Percentiles rank a stretch among this genome's conserved stretches.
phyloP scores from a whole-genome alignment of 495 filamentous ascomycete species.

The Talaromyces thailandensis region DNA sequence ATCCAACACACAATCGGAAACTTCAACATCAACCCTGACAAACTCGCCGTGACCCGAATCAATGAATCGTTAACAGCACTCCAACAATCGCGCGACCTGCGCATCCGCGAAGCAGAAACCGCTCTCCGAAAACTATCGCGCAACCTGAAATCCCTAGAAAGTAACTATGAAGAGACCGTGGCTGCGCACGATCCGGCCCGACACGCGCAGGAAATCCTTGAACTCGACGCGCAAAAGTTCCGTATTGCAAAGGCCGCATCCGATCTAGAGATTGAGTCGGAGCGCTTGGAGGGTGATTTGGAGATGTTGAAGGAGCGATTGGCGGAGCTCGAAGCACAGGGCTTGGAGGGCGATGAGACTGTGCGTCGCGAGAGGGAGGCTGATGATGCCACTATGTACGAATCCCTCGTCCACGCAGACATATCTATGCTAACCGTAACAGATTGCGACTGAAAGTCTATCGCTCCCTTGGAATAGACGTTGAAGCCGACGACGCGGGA shows the following conservation, averaged over 20 bases:
- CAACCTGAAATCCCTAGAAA: conserved; percentile 54
- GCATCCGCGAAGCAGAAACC: conserved; percentile 60
- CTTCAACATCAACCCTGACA: conserved; percentile 90
- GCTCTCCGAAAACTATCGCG: conserved; percentile 68
- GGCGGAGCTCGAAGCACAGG: conserved; percentile 78
- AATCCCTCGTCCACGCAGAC: not conserved
- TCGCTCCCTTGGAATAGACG: conserved; percentile 80
- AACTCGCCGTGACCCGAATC: conserved; percentile 75
- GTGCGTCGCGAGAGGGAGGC: conserved; percentile 51
- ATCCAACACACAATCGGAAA: conserved; percentile 84
- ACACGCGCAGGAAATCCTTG: conserved; percentile 73
- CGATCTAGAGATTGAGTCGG: conserved; percentile 86
- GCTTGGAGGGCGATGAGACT: conserved; percentile 49
- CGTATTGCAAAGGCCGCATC: conserved; percentile 79
- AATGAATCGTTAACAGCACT: conserved; percentile 72
- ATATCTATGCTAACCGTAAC: not conserved
- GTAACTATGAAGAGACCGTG: conserved; percentile 63
- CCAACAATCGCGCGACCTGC: conserved; percentile 66
- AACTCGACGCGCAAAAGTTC: conserved; percentile 90
- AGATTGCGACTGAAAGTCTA: conserved; percentile 85
- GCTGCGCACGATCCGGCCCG: conserved; percentile 60
- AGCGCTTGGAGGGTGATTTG: conserved; percentile 74
- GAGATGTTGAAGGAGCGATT: conserved; percentile 65
- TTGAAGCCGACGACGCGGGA: conserved; percentile 71
- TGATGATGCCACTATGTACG: conserved; percentile 48